These are phyloP conservation scores for Fusarium pseudograminearum DNA, from an alignment of 2,329 filamentous ascomycete genomes.

Conservation along the genomic window DNA sequence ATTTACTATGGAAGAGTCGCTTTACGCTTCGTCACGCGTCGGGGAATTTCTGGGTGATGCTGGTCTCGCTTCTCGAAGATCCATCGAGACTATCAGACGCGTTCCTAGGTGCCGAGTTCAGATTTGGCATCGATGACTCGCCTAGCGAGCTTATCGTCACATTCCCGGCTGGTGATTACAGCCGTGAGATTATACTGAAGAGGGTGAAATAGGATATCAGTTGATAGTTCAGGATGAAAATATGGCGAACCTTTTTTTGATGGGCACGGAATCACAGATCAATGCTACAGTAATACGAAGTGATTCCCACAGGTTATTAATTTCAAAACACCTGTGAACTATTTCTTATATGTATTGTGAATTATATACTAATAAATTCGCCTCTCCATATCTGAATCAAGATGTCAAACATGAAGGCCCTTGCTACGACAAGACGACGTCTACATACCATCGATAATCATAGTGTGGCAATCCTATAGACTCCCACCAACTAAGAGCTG, in stretches of 20 bases:
- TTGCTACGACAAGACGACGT: too few relatives aligned
- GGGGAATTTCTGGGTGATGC: constrained; percentile 47
- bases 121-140: neutral
- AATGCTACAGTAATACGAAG: neutral
- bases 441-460: too few relatives aligned
- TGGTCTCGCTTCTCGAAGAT: neutral
- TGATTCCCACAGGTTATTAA: accelerated
- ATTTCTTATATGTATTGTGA: neutral
- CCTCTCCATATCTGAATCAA: neutral
- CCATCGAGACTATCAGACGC: neutral
- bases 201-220: neutral
- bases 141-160: neutral
- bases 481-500: neutral
- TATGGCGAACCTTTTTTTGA: neutral
- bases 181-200: neutral
- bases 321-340: neutral
- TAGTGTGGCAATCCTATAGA: too few relatives aligned
- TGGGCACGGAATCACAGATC: neutral
- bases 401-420: neutral
- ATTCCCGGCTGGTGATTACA: neutral
- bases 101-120: neutral
- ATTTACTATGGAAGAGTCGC: constrained; percentile 43
- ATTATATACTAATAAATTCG: neutral
- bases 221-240: too few relatives aligned
- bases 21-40: constrained; percentile 47